A percentile compares a stretch with the other conserved stretches of the same genome.
Conservation (phyloP, 305 asterid genomes). For the Fraxinus sp. region DNA sequence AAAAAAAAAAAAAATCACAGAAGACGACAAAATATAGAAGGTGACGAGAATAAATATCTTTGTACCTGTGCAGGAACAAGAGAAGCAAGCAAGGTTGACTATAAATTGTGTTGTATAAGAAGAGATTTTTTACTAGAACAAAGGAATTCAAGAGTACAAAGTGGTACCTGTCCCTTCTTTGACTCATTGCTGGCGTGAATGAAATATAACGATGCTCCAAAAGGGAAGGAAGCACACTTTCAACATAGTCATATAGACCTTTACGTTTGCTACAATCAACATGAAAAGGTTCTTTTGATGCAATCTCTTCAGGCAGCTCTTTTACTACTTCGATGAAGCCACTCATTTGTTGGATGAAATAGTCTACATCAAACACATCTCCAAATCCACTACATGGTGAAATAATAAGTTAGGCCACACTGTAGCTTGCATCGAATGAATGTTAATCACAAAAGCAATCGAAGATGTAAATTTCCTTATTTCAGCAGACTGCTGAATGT, state of each 20-base stretch:
- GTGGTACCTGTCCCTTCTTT: slow-evolving; percentile 87
- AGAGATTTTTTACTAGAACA: background rate
- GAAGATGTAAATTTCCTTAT: background rate
- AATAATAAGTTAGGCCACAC: slow-evolving; percentile 20
- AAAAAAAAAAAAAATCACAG: no score
- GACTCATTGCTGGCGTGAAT: slow-evolving; percentile 94
- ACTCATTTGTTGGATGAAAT: slow-evolving; percentile 72
- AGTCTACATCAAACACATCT: slow-evolving; percentile 89
- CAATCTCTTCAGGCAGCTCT: slow-evolving; percentile 79
- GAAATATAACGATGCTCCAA: slow-evolving; percentile 81
- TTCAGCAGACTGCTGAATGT: background rate
- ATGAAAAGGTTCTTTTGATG: slow-evolving; percentile 77
- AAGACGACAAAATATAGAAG: background rate
- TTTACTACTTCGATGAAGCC: slow-evolving; percentile 75
- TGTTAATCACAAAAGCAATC: background rate
- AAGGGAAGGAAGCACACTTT: slow-evolving; percentile 80
- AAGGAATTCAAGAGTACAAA: background rate
- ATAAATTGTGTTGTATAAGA: background rate
- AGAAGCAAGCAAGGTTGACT: background rate
- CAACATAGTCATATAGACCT: slow-evolving; percentile 84
- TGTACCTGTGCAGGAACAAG: background rate
- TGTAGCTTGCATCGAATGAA: background rate
- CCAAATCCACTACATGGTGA: slow-evolving; percentile 68
- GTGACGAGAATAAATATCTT: background rate
- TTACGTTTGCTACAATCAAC: slow-evolving; percentile 98